Conservation (phyloP, 2,329 filamentous ascomycete species). For the Penicillium hordei region DNA sequence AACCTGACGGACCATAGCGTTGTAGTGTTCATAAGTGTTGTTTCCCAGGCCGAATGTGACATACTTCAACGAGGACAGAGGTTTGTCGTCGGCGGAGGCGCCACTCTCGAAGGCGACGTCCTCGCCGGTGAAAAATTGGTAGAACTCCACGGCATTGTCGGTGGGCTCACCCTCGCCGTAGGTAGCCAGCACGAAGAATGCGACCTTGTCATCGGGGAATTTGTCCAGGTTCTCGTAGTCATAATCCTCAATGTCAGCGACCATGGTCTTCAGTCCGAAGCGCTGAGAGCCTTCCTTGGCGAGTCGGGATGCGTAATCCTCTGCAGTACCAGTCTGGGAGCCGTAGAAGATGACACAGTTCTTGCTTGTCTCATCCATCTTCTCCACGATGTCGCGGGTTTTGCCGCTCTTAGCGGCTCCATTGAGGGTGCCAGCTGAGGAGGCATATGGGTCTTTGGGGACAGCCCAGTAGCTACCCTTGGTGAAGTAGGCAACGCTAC, state of each 20-base stretch:
- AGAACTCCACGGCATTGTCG: conserved; percentile 98
- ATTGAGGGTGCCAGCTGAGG: conserved; percentile 61
- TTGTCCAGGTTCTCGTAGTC: conserved; percentile 92
- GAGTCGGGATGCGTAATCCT: conserved; percentile 94
- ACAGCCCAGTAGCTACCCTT: conserved; percentile 88
- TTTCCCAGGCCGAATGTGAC: conserved; percentile 96
- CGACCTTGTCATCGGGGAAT: conserved; percentile 84
- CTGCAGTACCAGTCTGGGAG: conserved; percentile 95
- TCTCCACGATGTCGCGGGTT: conserved; percentile 89
- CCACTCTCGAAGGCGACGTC: conserved; percentile 77
- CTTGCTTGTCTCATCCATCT: conserved; percentile 92
- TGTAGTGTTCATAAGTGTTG: conserved; percentile 99
- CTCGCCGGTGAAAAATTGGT: conserved; percentile 85
- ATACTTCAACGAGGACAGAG: conserved; percentile 82
- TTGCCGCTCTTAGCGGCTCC: conserved; percentile 73
- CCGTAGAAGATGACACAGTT: conserved; percentile 99
- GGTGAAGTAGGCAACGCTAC: conserved; percentile 93
- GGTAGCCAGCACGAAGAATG: conserved; percentile 92
- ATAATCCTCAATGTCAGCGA: conserved; percentile 95
- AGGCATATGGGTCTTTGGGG: conserved; percentile 83
- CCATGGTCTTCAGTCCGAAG: conserved; percentile 97
- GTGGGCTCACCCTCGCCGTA: conserved; percentile 98
- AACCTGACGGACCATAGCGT: conserved; percentile 94
- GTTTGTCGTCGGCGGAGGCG: conserved; percentile 60
- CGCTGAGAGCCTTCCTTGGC: conserved; percentile 97